Evolutionary conservation across 768 basidiomycete species (phyloP).

Genomic region (Rhodocollybia butyracea): DNA sequence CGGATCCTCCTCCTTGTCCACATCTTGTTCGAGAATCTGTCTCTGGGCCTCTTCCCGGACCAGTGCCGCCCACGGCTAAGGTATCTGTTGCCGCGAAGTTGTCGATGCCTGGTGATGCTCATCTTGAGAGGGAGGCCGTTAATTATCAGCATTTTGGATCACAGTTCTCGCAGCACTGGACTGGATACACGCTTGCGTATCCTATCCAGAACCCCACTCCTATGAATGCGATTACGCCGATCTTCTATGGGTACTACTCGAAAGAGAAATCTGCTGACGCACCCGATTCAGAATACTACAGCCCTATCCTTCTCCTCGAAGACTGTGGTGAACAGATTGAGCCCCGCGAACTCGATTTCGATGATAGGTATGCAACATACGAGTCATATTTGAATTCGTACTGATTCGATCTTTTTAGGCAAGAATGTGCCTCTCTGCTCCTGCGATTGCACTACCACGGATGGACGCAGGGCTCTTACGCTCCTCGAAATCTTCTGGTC

Average conservation of each 20-base stretch:
- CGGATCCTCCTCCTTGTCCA: not conserved
- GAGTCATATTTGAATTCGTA: not conserved
- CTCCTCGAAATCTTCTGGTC: conserved; percentile 33
- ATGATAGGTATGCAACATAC: conserved; percentile 31
- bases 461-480: conserved; percentile 36
- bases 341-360: conserved; percentile 22
- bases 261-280: conserved; percentile 2
- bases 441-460: conserved; percentile 32
- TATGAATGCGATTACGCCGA: conserved; percentile 50
- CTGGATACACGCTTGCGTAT: conserved; percentile 40
- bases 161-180: conserved; percentile 48
- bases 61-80: conserved; percentile 31
- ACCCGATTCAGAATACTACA: conserved; percentile 22
- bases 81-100: conserved; percentile 45
- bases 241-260: conserved; percentile 63
- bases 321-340: conserved; percentile 34
- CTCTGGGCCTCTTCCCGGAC: not conserved
- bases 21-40: not conserved
- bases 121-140: conserved; percentile 36
- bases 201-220: conserved; percentile 44
- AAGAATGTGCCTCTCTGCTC: conserved; percentile 39
- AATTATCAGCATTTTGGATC: conserved; percentile 43
- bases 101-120: conserved; percentile 32
- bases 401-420: conserved; percentile 15
- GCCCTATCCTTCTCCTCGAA: conserved; percentile 42